phyloP scores from a whole-genome alignment of 2,329 filamentous ascomycete genomes.

The Colletotrichum noveboracense region DNA sequence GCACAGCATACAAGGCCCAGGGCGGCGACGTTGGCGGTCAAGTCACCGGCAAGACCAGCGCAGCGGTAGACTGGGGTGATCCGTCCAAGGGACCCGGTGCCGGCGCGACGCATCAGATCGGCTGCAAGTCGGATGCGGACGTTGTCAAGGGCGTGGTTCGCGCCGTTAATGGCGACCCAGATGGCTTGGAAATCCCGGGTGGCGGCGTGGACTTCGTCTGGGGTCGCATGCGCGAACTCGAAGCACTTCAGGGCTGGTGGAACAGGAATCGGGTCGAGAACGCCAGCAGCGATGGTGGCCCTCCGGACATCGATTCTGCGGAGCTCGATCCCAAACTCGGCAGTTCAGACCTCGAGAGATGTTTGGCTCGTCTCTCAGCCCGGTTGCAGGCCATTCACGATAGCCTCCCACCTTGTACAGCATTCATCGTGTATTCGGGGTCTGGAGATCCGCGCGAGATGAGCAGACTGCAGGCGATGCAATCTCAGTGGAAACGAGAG shows the following conservation, averaged over 20 bases:
- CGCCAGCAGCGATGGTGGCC: constrained; percentile 36
- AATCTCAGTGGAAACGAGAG: constrained; percentile 66
- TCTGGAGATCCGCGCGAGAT: constrained; percentile 73
- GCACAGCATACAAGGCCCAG: constrained; percentile 66
- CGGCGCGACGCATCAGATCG: constrained; percentile 61
- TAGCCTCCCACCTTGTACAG: constrained; percentile 67
- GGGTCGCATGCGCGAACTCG: constrained; percentile 69
- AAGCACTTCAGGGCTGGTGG: constrained; percentile 72
- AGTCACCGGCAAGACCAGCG: constrained; percentile 66
- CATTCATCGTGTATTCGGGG: constrained; percentile 68
- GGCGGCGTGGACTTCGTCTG: constrained; percentile 72
- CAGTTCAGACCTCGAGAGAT: constrained; percentile 46
- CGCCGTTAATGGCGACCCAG: constrained; percentile 62
- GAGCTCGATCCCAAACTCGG: constrained; percentile 28
- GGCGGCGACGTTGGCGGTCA: constrained; percentile 60
- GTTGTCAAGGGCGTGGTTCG: constrained; percentile 60
- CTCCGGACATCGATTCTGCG: constrained; percentile 33
- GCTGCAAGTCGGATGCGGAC: constrained; percentile 65
- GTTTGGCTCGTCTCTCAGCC: constrained; percentile 48
- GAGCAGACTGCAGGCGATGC: constrained; percentile 64
- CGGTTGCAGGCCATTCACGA: constrained; percentile 62
- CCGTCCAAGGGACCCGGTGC: constrained; percentile 64
- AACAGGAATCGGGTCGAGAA: constrained; percentile 58
- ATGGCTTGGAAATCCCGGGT: constrained; percentile 60
- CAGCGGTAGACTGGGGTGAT: constrained; percentile 90